Evolutionary conservation across 2,329 filamentous ascomycete genomes (phyloP).

Genomic region (Diaporthe ampelina): DNA sequence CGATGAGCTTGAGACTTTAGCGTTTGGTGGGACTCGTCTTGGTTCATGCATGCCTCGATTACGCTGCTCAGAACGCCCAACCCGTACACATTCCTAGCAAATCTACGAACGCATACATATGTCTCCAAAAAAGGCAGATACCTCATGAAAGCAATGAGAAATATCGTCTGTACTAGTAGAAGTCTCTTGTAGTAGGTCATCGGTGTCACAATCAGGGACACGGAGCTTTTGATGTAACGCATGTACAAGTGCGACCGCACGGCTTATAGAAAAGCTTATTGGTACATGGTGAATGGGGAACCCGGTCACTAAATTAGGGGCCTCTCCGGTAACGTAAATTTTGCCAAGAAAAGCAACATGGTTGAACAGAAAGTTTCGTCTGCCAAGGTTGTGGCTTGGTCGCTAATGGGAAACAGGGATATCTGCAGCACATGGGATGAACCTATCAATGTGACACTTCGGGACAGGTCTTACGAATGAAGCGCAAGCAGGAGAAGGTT

Average conservation of each 20-base stretch:
- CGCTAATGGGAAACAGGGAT: not conserved
- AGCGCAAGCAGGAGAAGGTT: no score
- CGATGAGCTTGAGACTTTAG: slow-evolving; percentile 3
- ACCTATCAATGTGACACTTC: not conserved
- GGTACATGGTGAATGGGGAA: accelerated
- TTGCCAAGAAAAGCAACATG: not conserved
- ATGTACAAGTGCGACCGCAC: not conserved
- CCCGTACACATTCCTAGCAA: no score
- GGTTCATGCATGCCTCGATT: not conserved
- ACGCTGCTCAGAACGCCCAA: no score
- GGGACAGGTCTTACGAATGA: no score
- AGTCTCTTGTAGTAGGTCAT: not conserved
- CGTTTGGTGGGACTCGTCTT: not conserved
- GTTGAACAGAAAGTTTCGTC: not conserved
- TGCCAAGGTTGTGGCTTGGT: not conserved
- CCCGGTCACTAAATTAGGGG: not conserved
- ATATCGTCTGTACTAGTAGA: not conserved
- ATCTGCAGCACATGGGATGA: not conserved
- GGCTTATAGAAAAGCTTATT: not conserved
- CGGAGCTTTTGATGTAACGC: no score
- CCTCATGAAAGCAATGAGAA: not conserved
- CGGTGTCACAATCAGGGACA: not conserved
- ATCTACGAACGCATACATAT: no score
- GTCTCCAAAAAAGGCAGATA: accelerated
- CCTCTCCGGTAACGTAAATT: not conserved